phyloP scores from a whole-genome alignment of 2,329 filamentous ascomycete genomes.

The Mollisia scopiformis region DNA sequence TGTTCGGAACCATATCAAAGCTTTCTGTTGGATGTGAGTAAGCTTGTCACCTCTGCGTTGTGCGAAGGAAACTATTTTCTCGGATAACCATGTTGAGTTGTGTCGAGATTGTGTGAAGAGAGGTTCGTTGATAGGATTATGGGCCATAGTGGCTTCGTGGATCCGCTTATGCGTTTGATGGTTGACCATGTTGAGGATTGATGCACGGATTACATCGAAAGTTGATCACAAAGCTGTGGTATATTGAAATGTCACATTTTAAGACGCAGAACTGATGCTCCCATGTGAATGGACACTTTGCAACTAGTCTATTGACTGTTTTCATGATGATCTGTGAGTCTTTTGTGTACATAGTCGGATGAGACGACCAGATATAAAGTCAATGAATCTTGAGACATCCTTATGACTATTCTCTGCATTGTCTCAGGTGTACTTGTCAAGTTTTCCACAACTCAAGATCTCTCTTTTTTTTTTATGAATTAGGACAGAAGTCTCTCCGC shows the following conservation, averaged over 20 bases:
- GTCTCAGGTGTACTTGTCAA: too few relatives aligned
- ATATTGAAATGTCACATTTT: neutral
- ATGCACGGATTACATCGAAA: neutral
- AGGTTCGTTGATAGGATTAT: neutral
- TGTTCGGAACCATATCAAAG: slow-evolving; percentile 4
- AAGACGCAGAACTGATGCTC: too few relatives aligned
- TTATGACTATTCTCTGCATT: too few relatives aligned
- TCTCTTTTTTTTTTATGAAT: too few relatives aligned
- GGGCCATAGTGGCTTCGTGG: slow-evolving; percentile 3
- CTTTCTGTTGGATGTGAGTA: slow-evolving; percentile 3
- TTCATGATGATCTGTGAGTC: too few relatives aligned
- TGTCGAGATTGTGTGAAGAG: slow-evolving; percentile 8
- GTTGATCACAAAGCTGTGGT: neutral
- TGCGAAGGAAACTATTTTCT: slow-evolving; percentile 6
- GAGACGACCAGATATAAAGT: too few relatives aligned
- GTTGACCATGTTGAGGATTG: neutral
- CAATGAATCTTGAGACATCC: too few relatives aligned
- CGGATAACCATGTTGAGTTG: slow-evolving; percentile 3
- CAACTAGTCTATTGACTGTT: too few relatives aligned
- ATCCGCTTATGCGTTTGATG: slow-evolving; percentile 6
- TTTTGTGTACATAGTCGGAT: too few relatives aligned
- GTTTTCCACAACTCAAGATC: too few relatives aligned
- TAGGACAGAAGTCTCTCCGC: too few relatives aligned
- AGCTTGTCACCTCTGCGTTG: slow-evolving; percentile 3
- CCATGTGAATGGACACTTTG: too few relatives aligned